Evolutionary conservation across 208 protist genomes (phyloP).

Genomic region (Crithidia bombi): DNA sequence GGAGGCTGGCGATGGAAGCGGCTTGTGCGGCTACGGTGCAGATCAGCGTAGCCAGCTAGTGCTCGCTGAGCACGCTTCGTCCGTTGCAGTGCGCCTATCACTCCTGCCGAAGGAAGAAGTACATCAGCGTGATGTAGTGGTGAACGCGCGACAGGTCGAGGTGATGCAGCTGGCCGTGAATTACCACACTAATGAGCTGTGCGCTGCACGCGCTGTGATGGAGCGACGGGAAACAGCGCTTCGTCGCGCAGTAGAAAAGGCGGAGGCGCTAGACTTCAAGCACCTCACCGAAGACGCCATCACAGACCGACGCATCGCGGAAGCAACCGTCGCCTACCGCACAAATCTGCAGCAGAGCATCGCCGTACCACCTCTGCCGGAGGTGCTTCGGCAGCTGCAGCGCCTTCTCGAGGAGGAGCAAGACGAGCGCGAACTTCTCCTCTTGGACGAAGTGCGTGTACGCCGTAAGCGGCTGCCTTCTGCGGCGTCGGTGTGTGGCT

Average conservation of each 20-base stretch:
- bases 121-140: not conserved
- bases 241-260: not conserved
- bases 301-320: not conserved
- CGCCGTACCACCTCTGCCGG: not conserved
- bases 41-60: too few relatives aligned
- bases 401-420: slow-evolving; percentile 34
- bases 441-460: not conserved
- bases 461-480: not conserved
- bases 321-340: not conserved
- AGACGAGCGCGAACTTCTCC: slow-evolving; percentile 40
- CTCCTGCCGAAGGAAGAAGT: not conserved
- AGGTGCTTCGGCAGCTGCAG: not conserved
- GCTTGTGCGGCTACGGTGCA: too few relatives aligned
- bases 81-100: not conserved
- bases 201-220: not conserved
- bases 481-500: not conserved
- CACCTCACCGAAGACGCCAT: not conserved
- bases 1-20: too few relatives aligned
- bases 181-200: not conserved
- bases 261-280: not conserved
- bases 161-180: not conserved
- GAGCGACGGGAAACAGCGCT: slow-evolving; percentile 1
- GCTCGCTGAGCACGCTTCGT: not conserved
- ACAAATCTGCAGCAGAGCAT: not conserved
- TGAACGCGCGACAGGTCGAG: not conserved